Base-by-base conservation (phyloP, 441 rosid genomes). In the Adansonia madagascariensis region DNA sequence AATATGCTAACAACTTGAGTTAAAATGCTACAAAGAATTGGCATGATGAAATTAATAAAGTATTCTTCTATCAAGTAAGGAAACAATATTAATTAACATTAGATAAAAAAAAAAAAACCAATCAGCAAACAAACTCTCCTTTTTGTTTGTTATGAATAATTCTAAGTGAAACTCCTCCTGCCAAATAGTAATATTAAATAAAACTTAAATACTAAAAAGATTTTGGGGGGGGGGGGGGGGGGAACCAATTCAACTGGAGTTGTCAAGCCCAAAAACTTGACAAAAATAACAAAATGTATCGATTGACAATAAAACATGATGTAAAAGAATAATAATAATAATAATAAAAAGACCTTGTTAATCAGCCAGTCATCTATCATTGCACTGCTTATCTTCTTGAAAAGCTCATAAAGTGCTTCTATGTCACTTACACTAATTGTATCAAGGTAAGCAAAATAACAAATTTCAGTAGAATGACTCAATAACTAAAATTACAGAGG, bases 111-210 rank as follows among this genome's bases (percentile, higher is more conserved):
- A 71, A 61, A 60, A 47, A 86, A 92, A 98, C 91, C 97, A 82
- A 78, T 95, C 99, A n/a, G 99, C 99, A 89, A 95, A 95, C 88
- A 94, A 84, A 83, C 99, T 95, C 84, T 95, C 99, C 79, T 95
- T 95, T 79, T 91, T 95, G 80, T 87, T 92, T 22, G 99, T 94
- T 86, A 94, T 95, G 83, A 95, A 95, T 81, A 95, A 84, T 11
- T 98, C 98, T 82, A 95, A 81, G 68, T 95, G 99, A 85, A 95
- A 95, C 87, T 95, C 98, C 82, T 95, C 97, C 99, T 92, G 88
- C 61, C 71, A 78, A 35, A 63, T 49, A 65, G 35, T 12, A 65
- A 75, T 2, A 31, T 27, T 47, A 6, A 63, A 52, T 31, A 53
- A 71, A 72, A 76, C 55, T 24, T 27, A 47, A 60, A 11, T 62